These are phyloP conservation scores for Botrytis elliptica DNA, from an alignment of 2,329 filamentous ascomycete species.

Conservation along the genomic window DNA sequence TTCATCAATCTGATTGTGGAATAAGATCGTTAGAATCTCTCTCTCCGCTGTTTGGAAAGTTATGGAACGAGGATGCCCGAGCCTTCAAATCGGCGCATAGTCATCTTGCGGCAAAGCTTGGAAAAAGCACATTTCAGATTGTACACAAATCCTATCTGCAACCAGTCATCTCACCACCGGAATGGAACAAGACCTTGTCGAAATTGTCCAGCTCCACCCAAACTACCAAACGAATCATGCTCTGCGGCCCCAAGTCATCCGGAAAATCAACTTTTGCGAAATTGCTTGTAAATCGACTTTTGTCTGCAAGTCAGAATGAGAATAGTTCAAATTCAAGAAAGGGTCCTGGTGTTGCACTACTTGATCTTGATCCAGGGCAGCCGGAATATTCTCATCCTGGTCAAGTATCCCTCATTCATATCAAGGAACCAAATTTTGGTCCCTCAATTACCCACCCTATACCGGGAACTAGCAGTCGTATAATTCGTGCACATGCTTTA, in stretches of 20 bases:
- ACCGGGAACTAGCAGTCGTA: slow-evolving; percentile 37
- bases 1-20: slow-evolving; percentile 50
- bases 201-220: slow-evolving; percentile 38
- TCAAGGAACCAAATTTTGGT: slow-evolving; percentile 61
- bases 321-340: slow-evolving; percentile 12
- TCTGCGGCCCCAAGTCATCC: slow-evolving; percentile 69
- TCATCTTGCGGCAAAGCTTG: slow-evolving; percentile 24
- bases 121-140: slow-evolving; percentile 49
- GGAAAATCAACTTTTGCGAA: slow-evolving; percentile 75
- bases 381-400: slow-evolving; percentile 72
- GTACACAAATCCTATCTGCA: slow-evolving; percentile 53
- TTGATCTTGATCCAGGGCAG: slow-evolving; percentile 77
- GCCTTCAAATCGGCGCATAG: slow-evolving; percentile 25
- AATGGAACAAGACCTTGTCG: slow-evolving; percentile 53
- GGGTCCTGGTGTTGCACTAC: slow-evolving; percentile 46
- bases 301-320: slow-evolving; percentile 39
- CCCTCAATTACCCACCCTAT: slow-evolving; percentile 64
- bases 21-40: slow-evolving; percentile 56
- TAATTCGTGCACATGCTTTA: slow-evolving; percentile 64
- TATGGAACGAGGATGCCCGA: slow-evolving; percentile 57
- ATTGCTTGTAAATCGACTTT: slow-evolving; percentile 63
- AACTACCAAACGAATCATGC: slow-evolving; percentile 48
- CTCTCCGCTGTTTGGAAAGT: slow-evolving; percentile 63
- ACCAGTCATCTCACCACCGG: slow-evolving; percentile 55
- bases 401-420: slow-evolving; percentile 63